Evolutionary conservation across 1,284 basidiomycete species (phyloP).

Genomic region (Boletellus dicymbophilus): DNA sequence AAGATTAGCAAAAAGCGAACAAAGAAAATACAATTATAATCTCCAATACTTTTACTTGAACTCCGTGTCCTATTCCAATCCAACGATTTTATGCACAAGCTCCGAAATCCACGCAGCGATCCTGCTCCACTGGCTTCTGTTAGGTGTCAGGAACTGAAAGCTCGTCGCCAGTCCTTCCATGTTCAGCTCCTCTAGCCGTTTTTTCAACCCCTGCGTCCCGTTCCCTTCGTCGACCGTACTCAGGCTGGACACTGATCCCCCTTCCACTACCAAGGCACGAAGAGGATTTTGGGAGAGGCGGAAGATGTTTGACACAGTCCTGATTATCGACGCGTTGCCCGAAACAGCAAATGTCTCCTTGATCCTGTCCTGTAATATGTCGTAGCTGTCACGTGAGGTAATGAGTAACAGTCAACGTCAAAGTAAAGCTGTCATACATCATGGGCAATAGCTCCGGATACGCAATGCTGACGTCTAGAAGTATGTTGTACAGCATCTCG

Average conservation of each 20-base stretch:
- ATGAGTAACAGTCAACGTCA: slow-evolving; percentile 11
- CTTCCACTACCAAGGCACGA: slow-evolving; percentile 39
- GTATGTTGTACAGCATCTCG: slow-evolving; percentile 75
- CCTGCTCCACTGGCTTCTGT: slow-evolving; percentile 58
- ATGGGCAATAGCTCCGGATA: slow-evolving; percentile 79
- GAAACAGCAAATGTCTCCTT: slow-evolving; percentile 77
- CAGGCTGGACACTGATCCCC: slow-evolving; percentile 64
- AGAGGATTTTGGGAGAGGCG: slow-evolving; percentile 62
- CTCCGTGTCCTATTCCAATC: slow-evolving; percentile 29
- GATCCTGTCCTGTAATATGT: slow-evolving; percentile 77
- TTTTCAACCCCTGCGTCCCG: slow-evolving; percentile 27
- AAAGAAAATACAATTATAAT: slow-evolving; percentile 25
- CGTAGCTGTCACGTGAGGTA: slow-evolving; percentile 54
- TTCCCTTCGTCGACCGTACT: slow-evolving; percentile 58
- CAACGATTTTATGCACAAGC: slow-evolving; percentile 59
- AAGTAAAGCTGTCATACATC: slow-evolving; percentile 52
- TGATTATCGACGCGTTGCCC: slow-evolving; percentile 71
- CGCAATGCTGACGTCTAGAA: slow-evolving; percentile 71
- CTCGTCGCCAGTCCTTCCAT: slow-evolving; percentile 73
- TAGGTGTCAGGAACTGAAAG: slow-evolving; percentile 66
- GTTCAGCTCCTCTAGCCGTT: slow-evolving; percentile 58
- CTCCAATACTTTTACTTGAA: too few species aligned
- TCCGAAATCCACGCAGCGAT: slow-evolving; percentile 76
- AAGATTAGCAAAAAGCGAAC: slow-evolving; percentile 19
- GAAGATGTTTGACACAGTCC: slow-evolving; percentile 74